Conservation (phyloP, 495 filamentous ascomycete genomes). For the Aspergillus avenaceus region DNA sequence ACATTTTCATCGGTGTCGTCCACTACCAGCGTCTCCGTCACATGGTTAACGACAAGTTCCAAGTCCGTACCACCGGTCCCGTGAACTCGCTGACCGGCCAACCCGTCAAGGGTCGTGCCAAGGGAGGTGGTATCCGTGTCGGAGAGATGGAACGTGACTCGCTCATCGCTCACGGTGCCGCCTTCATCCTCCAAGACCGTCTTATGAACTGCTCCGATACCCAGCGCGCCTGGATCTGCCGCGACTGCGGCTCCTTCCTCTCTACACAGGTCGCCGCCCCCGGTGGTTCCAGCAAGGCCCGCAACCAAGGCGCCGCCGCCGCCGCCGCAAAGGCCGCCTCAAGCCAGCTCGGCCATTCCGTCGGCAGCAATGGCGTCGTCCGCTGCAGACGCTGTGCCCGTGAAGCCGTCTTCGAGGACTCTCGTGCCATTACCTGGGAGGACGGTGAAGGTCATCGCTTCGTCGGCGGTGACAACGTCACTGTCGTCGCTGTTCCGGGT, state of each 20-base stretch:
- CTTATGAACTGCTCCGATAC: constrained; percentile 96
- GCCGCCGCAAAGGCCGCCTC: constrained; percentile 32
- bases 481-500: constrained; percentile 85
- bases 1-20: constrained; percentile 95
- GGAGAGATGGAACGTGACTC: constrained; percentile 99
- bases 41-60: constrained; percentile 99
- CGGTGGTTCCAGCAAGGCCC: constrained; percentile 25
- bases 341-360: constrained; percentile 20
- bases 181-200: constrained; percentile 91
- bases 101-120: constrained; percentile 92
- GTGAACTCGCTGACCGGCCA: constrained; percentile 87
- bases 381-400: constrained; percentile 81
- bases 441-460: constrained; percentile 78
- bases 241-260: constrained; percentile 81
- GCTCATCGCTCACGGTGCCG: constrained; percentile 87
- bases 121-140: constrained; percentile 96
- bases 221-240: constrained; percentile 81
- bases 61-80: constrained; percentile 92
- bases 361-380: constrained; percentile 61
- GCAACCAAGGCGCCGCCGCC: constrained; percentile 19
- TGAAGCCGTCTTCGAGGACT: constrained; percentile 57
- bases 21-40: constrained; percentile 97
- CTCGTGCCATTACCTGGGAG: constrained; percentile 78
- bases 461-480: constrained; percentile 85
- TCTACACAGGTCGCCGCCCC: constrained; percentile 70